These are phyloP conservation scores for Neurospora discreta DNA, from an alignment of 495 filamentous ascomycete species.

Conservation along the genomic window DNA sequence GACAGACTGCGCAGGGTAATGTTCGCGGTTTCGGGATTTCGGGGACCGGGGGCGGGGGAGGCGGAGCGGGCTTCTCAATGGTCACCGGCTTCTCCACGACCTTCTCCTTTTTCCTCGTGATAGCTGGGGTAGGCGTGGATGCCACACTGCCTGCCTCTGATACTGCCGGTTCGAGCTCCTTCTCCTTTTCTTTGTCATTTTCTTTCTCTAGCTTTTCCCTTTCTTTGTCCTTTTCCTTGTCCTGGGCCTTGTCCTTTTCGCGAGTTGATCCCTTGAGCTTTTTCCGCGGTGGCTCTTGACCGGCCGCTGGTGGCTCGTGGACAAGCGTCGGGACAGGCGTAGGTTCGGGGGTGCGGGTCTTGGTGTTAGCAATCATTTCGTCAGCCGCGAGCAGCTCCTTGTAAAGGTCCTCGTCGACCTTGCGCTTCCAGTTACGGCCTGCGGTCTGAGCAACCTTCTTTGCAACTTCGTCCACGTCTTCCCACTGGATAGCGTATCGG, in stretches of 20 bases:
- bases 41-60: constrained; percentile 44
- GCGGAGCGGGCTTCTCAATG: constrained; percentile 15
- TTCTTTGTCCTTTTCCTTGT: constrained; percentile 44
- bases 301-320: constrained; percentile 4
- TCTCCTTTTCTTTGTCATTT: neutral
- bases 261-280: constrained; percentile 33
- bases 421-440: constrained; percentile 76
- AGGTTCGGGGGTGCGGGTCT: constrained; percentile 29
- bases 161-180: constrained; percentile 39
- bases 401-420: constrained; percentile 82
- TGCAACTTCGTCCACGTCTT: constrained; percentile 84
- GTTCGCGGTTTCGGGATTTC: constrained; percentile 66
- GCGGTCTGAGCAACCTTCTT: constrained; percentile 79
- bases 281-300: constrained; percentile 40
- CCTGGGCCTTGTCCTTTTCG: constrained; percentile 35
- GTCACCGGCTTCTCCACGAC: constrained; percentile 32
- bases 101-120: constrained; percentile 60
- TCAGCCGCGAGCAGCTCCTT: constrained; percentile 55
- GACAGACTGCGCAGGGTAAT: constrained; percentile 79
- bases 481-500: constrained; percentile 90
- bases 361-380: constrained; percentile 35
- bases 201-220: constrained; percentile 32
- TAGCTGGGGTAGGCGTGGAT: constrained; percentile 9
- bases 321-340: constrained; percentile 22
- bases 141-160: constrained; percentile 18